Evolutionary conservation across 495 filamentous ascomycete genomes (phyloP).

Genomic region (Staphylotrichum tortipilum): DNA sequence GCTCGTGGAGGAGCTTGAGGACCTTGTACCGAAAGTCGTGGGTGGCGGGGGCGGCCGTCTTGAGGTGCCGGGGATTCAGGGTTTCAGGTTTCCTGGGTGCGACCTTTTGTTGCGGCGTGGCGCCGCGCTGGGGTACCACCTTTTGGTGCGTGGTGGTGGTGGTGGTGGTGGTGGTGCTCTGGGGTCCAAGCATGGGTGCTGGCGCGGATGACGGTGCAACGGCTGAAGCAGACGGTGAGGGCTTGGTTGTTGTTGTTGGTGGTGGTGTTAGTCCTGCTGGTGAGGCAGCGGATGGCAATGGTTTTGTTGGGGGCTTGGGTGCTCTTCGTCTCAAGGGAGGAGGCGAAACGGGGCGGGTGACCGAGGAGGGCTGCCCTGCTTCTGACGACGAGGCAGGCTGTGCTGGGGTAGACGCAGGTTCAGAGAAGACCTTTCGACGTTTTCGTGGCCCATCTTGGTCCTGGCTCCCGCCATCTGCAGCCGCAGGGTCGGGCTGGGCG

Average conservation of each 20-base stretch:
- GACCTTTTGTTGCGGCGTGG: constrained; percentile 6
- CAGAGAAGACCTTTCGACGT: constrained; percentile 20
- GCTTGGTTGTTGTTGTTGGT: background rate
- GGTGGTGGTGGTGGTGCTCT: background rate
- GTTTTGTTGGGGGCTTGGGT: background rate
- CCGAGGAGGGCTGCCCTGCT: constrained; percentile 5
- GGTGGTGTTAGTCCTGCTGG: background rate
- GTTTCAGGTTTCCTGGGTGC: constrained; percentile 37
- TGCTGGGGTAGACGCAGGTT: constrained; percentile 5
- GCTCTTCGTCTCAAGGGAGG: constrained; percentile 26
- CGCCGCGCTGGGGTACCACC: background rate
- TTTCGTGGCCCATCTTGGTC: constrained; percentile 23
- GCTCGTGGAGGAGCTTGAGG: constrained; percentile 63
- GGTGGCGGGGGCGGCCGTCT: constrained; percentile 53
- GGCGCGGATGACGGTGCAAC: background rate
- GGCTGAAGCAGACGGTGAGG: background rate
- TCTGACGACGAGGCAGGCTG: background rate
- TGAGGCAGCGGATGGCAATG: background rate
- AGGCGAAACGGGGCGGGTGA: constrained; percentile 24
- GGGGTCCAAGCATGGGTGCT: background rate
- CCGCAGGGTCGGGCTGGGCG: background rate
- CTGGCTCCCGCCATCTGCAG: constrained; percentile 1
- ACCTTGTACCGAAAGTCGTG: constrained; percentile 60
- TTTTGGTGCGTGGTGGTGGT: background rate
- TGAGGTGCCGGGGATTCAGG: constrained; percentile 74